Percentiles rank a stretch among this genome's conserved stretches.
Conservation (phyloP, 1,139 yeast genomes). For the Yamadazyma conglobata region DNA sequence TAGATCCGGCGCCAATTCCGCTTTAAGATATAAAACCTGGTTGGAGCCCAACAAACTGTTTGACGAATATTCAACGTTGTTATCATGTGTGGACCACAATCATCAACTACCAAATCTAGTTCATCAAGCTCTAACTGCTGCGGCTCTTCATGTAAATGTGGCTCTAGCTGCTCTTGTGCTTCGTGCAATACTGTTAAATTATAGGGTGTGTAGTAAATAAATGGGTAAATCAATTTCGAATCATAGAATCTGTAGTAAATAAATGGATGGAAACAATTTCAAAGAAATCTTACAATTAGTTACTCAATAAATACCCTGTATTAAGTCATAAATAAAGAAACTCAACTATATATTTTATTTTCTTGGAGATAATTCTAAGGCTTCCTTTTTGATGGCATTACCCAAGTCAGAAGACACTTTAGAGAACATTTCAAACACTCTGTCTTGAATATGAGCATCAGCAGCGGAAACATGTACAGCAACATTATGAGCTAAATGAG, state of each 20-base stretch:
- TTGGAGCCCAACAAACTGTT: too few species aligned
- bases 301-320: too few species aligned
- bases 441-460: constrained; percentile 71
- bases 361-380: constrained; percentile 54
- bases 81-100: constrained; percentile 1
- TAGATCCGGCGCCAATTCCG: too few species aligned
- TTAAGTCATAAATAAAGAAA: neutral
- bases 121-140: constrained; percentile 24
- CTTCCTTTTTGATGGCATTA: constrained; percentile 57
- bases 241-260: too few species aligned
- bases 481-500: constrained; percentile 77
- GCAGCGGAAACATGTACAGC: constrained; percentile 74
- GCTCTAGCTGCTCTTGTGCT: constrained; percentile 38
- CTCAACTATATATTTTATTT: constrained; percentile 23
- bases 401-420: constrained; percentile 70
- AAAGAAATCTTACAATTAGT: too few species aligned
- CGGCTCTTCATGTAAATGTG: constrained; percentile 43
- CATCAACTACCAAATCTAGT: neutral
- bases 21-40: too few species aligned
- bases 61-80: too few species aligned
- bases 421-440: constrained; percentile 72
- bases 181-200: constrained; percentile 40
- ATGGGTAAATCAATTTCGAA: too few species aligned
- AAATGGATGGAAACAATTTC: too few species aligned
- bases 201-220: constrained; percentile 9